Percentiles rank a stretch among this genome's conserved stretches.
Evolutionary conservation across 1,284 basidiomycete genomes (phyloP).

Genomic region (Cerioporus squamosus): DNA sequence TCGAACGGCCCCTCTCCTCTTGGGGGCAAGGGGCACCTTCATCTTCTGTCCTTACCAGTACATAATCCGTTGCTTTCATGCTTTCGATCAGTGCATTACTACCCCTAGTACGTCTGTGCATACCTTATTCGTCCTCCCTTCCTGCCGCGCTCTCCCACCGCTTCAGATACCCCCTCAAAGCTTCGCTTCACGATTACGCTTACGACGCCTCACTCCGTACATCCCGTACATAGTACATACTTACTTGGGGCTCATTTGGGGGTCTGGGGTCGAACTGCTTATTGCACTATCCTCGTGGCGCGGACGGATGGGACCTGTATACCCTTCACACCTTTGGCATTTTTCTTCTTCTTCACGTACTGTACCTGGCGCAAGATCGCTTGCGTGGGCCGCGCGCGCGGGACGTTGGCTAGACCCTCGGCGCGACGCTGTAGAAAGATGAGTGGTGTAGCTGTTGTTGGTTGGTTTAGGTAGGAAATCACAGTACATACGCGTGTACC

Average conservation of each 20-base stretch:
- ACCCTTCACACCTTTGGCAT: conserved; percentile 9
- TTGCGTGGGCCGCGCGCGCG: neutral
- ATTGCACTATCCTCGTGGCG: neutral
- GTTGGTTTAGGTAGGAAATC: no score
- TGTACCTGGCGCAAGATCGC: no score
- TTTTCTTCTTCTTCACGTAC: neutral
- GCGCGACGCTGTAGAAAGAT: neutral
- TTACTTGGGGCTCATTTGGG: neutral
- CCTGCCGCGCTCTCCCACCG: neutral
- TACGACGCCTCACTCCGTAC: neutral
- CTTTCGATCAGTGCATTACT: conserved; percentile 3
- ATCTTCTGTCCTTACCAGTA: neutral
- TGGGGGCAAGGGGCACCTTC: neutral
- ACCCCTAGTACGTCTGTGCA: neutral
- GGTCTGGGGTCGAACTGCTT: no score
- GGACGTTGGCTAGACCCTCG: neutral
- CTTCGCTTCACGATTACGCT: neutral
- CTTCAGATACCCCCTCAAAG: neutral
- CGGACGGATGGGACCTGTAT: conserved; percentile 1
- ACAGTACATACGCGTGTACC: neutral
- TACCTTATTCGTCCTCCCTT: neutral
- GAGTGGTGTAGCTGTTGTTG: neutral
- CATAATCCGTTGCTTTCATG: neutral
- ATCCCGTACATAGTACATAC: neutral
- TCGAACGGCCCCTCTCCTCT: neutral